Percentiles rank a stretch among this genome's conserved stretches.
Conservation (phyloP, 345 rosid genomes). For the Citrus australasica region DNA sequence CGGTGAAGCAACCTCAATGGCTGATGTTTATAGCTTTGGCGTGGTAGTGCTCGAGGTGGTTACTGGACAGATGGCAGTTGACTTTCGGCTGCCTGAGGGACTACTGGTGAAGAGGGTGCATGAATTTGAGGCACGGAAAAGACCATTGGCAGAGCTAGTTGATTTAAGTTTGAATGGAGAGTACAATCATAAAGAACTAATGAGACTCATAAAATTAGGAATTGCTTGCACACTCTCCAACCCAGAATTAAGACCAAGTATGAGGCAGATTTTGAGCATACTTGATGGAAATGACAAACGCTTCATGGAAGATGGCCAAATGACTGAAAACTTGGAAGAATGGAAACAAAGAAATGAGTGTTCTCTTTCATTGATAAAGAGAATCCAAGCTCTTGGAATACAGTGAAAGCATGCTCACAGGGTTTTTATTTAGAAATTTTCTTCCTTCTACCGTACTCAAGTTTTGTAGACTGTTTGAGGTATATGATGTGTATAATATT, state of each 20-base stretch:
- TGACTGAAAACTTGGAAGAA: conserved; percentile 50
- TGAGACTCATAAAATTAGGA: conserved; percentile 62
- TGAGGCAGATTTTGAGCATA: conserved; percentile 80
- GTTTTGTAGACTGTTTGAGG: conserved; percentile 13
- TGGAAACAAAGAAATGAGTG: conserved; percentile 60
- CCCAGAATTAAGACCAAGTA: conserved; percentile 67
- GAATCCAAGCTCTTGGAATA: conserved; percentile 86
- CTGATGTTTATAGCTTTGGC: conserved; percentile 89
- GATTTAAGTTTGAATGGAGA: conserved; percentile 51
- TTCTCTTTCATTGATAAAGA: conserved; percentile 60
- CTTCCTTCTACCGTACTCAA: conserved; percentile 1
- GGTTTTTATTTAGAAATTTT: conserved; percentile 2
- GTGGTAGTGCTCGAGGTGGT: conserved; percentile 85
- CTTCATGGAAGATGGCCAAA: conserved; percentile 30
- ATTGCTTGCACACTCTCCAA: conserved; percentile 74
- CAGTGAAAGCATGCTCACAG: conserved; percentile 36
- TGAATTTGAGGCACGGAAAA: conserved; percentile 44
- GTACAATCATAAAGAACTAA: conserved; percentile 45
- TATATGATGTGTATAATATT: conserved; percentile 11
- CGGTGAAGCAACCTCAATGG: conserved; percentile 80
- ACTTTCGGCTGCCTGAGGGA: conserved; percentile 72
- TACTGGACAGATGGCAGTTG: conserved; percentile 84
- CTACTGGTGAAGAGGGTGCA: conserved; percentile 57
- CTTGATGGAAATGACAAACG: conserved; percentile 73
- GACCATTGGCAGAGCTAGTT: conserved; percentile 48